Evolutionary conservation across 2,329 filamentous ascomycete genomes (phyloP).

Genomic region (Trichophyton simii): DNA sequence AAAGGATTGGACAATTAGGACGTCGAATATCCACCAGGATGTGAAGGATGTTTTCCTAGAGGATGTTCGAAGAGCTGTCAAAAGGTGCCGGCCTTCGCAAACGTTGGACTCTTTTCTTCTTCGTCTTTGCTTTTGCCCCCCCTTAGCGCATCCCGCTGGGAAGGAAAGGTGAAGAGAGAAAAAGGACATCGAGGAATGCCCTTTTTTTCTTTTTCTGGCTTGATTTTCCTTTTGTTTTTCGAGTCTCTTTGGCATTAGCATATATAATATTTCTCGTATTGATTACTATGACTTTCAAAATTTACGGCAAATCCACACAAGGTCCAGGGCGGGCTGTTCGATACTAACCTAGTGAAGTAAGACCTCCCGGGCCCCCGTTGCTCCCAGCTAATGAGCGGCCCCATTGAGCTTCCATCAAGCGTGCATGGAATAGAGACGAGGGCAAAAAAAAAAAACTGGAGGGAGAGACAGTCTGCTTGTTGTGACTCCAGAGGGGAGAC

Average conservation of each 20-base stretch:
- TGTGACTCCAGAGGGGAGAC: not conserved
- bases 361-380: constrained; percentile 2
- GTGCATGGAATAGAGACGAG: not conserved
- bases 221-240: not conserved
- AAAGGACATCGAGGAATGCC: no score
- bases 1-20: not conserved
- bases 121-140: not conserved
- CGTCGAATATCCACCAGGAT: not conserved
- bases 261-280: constrained; percentile 4
- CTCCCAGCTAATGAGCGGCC: constrained; percentile 2
- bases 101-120: not conserved
- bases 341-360: constrained; percentile 4
- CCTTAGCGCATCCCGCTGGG: not conserved
- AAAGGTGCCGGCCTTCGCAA: not conserved
- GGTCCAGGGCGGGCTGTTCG: constrained; percentile 3
- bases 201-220: not conserved
- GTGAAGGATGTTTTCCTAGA: constrained; percentile 1
- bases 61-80: constrained; percentile 4
- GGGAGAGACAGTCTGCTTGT: not conserved
- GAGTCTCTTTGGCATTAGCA: not conserved
- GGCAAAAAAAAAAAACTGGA: not conserved
- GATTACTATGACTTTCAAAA: constrained; percentile 2
- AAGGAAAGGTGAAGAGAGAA: not conserved
- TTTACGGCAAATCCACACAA: not conserved
- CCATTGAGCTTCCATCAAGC: not conserved